Conservation (phyloP, 1,284 basidiomycete species). For the Athelia psychrophila region DNA sequence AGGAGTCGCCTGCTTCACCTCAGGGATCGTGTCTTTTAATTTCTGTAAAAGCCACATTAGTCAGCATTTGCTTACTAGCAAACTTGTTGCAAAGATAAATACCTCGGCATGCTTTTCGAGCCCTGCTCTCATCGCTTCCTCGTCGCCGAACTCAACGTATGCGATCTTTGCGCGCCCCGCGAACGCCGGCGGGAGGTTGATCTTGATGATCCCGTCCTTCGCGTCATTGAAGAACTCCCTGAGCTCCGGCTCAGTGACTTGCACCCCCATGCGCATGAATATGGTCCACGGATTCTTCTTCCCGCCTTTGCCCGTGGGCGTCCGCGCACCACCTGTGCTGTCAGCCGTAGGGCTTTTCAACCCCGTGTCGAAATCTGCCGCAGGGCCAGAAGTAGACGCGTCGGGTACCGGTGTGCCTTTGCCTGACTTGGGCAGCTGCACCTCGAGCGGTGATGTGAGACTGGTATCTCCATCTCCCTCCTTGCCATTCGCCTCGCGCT, state of each 20-base stretch:
- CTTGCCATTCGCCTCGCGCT: constrained; percentile 28
- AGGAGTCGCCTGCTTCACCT: constrained; percentile 69
- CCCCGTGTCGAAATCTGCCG: constrained; percentile 27
- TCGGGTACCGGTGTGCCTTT: constrained; percentile 37
- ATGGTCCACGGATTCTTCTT: constrained; percentile 82
- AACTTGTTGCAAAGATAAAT: too few relatives aligned
- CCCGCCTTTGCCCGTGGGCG: constrained; percentile 60
- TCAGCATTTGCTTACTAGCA: constrained; percentile 1
- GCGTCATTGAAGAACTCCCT: constrained; percentile 75
- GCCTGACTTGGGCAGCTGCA: constrained; percentile 31
- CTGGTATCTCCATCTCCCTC: constrained; percentile 29
- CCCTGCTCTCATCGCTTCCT: constrained; percentile 77
- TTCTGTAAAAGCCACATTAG: constrained; percentile 38
- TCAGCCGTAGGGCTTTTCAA: constrained; percentile 53
- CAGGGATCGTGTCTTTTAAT: constrained; percentile 60
- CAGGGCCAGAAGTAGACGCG: constrained; percentile 20
- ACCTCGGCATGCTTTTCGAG: constrained; percentile 64
- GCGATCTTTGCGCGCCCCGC: constrained; percentile 55
- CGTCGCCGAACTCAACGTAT: constrained; percentile 86
- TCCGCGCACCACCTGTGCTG: constrained; percentile 56
- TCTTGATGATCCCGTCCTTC: constrained; percentile 56
- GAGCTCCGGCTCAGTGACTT: constrained; percentile 66
- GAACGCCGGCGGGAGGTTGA: constrained; percentile 46
- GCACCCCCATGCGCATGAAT: constrained; percentile 66
- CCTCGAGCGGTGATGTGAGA: constrained; percentile 17